A percentile compares a stretch with the other conserved stretches of the same genome.
These are phyloP conservation scores for Phytophthora ramorum DNA, from an alignment of 352 stramenopile genomes.

Conservation along the genomic window DNA sequence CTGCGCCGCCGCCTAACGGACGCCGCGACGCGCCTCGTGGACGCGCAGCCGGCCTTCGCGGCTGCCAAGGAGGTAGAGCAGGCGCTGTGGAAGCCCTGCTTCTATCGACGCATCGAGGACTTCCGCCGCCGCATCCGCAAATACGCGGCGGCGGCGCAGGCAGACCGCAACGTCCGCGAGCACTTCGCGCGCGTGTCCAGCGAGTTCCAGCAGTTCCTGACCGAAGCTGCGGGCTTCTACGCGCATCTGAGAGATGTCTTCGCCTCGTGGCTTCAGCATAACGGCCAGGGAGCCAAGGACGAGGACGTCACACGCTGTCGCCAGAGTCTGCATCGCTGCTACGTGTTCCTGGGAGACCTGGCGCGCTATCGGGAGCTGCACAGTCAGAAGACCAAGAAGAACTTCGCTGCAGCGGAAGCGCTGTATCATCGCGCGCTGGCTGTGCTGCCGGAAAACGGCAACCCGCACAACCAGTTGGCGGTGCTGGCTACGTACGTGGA, in stretches of 20 bases:
- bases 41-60: conserved; percentile 60
- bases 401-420: conserved; percentile 71
- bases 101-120: conserved; percentile 92
- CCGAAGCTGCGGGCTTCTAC: conserved; percentile 72
- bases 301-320: conserved; percentile 44
- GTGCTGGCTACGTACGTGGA: conserved; percentile 89
- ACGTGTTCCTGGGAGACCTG: conserved; percentile 84
- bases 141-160: conserved; percentile 72
- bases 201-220: conserved; percentile 83
- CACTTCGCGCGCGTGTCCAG: conserved; percentile 78
- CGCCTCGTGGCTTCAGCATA: conserved; percentile 51
- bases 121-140: conserved; percentile 90
- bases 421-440: conserved; percentile 78
- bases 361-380: conserved; percentile 85
- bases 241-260: conserved; percentile 67
- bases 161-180: conserved; percentile 73
- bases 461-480: conserved; percentile 87
- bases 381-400: conserved; percentile 87
- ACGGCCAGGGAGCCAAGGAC: conserved; percentile 13
- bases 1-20: conserved; percentile 64
- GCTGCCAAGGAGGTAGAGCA: conserved; percentile 79
- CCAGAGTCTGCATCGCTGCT: conserved; percentile 82
- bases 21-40: conserved; percentile 52
- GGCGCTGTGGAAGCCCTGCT: conserved; percentile 91
- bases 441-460: conserved; percentile 81